These are phyloP conservation scores for Apiospora arundinis DNA, from an alignment of 2,329 filamentous ascomycete genomes.

Conservation along the genomic window DNA sequence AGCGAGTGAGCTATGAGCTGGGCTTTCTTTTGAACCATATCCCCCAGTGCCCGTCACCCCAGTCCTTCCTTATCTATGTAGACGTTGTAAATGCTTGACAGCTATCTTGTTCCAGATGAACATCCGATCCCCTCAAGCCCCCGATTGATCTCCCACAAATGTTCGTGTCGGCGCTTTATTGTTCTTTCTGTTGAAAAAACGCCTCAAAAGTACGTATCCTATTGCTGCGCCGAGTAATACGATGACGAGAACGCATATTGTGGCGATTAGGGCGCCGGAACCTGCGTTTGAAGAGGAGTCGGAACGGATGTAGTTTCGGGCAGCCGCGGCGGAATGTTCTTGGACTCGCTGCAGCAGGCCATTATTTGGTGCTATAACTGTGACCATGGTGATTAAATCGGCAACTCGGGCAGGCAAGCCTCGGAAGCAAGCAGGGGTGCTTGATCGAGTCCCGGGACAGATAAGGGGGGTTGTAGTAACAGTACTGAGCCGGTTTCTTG, in stretches of 20 bases:
- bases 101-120: not conserved
- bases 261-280: not conserved
- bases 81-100: not conserved
- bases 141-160: slow-evolving; percentile 1
- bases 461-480: not conserved
- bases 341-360: not conserved
- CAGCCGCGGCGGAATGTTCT: not conserved
- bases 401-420: not conserved
- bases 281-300: not conserved
- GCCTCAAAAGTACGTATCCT: not conserved
- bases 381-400: not conserved
- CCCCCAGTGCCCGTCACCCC: not conserved
- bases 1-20: not conserved
- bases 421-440: not conserved
- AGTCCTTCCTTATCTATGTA: not conserved
- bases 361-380: not conserved
- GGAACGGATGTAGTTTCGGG: not conserved
- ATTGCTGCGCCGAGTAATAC: not conserved
- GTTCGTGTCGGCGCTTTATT: not conserved
- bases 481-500: not conserved
- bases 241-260: not conserved
- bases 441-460: not conserved
- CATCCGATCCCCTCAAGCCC: not conserved
- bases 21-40: not conserved
- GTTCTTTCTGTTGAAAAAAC: not conserved